A percentile compares a stretch with the other conserved stretches of the same genome.
These are phyloP conservation scores for Backusella luteola DNA, from an alignment of 192 early-diverging fungal genomes.

Conservation along the genomic window DNA sequence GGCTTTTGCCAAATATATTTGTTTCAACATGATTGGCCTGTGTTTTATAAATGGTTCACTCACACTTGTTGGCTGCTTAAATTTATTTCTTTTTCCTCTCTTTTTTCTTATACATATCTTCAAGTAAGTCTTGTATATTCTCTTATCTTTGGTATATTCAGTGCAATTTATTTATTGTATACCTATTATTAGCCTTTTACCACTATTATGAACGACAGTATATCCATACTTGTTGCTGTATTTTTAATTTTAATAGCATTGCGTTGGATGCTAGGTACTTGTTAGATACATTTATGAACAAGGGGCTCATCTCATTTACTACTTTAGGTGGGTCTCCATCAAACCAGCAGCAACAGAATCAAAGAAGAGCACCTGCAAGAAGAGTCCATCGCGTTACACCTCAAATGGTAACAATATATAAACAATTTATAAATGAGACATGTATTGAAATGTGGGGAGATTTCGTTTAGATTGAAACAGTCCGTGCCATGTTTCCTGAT, in stretches of 20 bases:
- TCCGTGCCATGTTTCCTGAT: conserved; percentile 81
- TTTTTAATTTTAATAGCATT: conserved; percentile 56
- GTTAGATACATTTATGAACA: not conserved
- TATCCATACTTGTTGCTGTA: conserved; percentile 57
- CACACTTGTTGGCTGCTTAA: not conserved
- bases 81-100: not conserved
- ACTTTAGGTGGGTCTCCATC: conserved; percentile 9
- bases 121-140: not conserved
- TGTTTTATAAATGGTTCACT: not conserved
- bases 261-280: conserved; percentile 54
- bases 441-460: not conserved
- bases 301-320: not conserved
- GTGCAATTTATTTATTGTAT: too few species aligned
- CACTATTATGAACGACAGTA: conserved; percentile 53
- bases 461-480: conserved; percentile 57
- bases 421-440: not conserved
- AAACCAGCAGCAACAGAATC: conserved; percentile 10
- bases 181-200: not conserved
- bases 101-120: not conserved
- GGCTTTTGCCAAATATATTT: not conserved
- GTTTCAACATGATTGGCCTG: not conserved
- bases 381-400: conserved; percentile 30
- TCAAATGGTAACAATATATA: conserved; percentile 31
- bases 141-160: not conserved
- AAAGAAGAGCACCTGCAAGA: conserved; percentile 13